Percentiles rank a stretch among this genome's conserved stretches.
phyloP scores from a whole-genome alignment of 768 basidiomycete genomes.

The Goffeauzyma gilvescens region DNA sequence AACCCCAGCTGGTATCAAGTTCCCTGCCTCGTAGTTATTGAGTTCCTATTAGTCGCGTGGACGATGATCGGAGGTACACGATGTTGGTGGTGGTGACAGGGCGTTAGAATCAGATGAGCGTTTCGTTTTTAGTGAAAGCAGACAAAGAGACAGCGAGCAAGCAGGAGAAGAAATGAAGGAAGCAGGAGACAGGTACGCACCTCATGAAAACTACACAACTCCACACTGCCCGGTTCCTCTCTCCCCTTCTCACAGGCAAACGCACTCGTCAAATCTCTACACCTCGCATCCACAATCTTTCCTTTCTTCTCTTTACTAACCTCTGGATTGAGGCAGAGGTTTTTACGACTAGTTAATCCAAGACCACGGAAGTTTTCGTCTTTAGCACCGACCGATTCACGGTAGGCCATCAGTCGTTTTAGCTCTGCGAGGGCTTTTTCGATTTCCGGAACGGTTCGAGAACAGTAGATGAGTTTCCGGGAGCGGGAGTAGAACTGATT shows the following conservation, averaged over 20 bases:
- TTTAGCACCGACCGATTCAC: conserved; percentile 45
- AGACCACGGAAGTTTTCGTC: conserved; percentile 70
- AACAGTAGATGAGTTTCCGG: conserved; percentile 93
- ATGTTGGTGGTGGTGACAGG: too few relatives aligned
- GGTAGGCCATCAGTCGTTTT: conserved; percentile 80
- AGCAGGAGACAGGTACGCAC: conserved; percentile 35
- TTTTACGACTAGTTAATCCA: conserved; percentile 86
- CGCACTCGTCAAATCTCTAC: conserved; percentile 81
- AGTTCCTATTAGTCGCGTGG: conserved; percentile 44
- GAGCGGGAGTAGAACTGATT: conserved; percentile 70
- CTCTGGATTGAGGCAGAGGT: conserved; percentile 85
- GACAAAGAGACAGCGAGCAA: conserved; percentile 1
- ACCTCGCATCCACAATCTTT: conserved; percentile 86
- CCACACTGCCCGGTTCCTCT: conserved; percentile 69
- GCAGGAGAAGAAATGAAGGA: not conserved
- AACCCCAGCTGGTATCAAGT: conserved; percentile 62
- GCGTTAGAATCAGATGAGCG: conserved; percentile 4
- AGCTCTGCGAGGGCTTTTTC: conserved; percentile 93
- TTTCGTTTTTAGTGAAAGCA: too few relatives aligned
- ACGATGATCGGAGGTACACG: too few relatives aligned
- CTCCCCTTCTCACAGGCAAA: conserved; percentile 64
- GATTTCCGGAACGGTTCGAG: conserved; percentile 96
- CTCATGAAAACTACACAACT: conserved; percentile 89
- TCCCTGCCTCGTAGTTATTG: conserved; percentile 60
- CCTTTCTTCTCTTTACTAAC: conserved; percentile 98